Conservation (phyloP, 306 rosid genomes). For the Cyclanthera cordifolia region DNA sequence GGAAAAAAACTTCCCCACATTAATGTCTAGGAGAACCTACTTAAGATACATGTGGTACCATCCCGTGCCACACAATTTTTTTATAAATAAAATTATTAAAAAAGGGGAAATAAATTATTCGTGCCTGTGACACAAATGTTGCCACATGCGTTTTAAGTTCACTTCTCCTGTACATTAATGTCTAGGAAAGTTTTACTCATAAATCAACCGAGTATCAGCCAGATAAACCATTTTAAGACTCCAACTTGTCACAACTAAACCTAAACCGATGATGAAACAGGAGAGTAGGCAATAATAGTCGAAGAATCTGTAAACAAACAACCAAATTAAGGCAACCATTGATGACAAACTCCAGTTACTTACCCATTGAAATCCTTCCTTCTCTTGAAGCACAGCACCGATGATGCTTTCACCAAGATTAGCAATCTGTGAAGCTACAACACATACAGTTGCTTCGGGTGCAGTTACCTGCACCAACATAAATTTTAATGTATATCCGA, state of each 20-base stretch:
- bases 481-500: neutral
- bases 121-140: no score
- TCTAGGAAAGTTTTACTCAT: no score
- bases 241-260: neutral
- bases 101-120: no score
- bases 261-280: neutral
- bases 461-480: constrained; percentile 39
- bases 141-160: no score
- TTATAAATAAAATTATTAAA: no score
- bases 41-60: no score
- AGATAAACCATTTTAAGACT: neutral
- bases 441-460: constrained; percentile 60
- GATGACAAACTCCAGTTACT: constrained; percentile 14
- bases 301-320: neutral
- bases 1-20: no score
- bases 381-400: constrained; percentile 87
- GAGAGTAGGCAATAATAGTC: neutral
- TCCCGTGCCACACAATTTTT: no score
- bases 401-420: constrained; percentile 93
- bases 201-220: neutral
- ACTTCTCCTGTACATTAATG: no score
- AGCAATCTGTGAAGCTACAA: constrained; percentile 89
- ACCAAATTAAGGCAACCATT: neutral
- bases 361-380: constrained; percentile 95
- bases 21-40: no score